Evolutionary conservation across 805 yeast species (phyloP).

Genomic region (Metschnikowia corniflorae): DNA sequence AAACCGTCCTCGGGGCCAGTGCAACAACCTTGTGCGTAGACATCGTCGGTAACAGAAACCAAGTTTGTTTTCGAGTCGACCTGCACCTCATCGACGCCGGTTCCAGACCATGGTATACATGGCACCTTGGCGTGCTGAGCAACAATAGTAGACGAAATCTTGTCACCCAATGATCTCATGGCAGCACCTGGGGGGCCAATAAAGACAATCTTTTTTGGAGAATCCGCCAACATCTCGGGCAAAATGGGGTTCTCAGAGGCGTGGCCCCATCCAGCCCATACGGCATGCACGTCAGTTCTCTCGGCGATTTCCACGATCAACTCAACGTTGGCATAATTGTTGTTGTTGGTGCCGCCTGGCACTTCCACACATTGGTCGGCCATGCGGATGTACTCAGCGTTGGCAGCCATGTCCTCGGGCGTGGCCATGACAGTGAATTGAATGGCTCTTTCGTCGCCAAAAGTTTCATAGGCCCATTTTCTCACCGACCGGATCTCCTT

Average conservation of each 20-base stretch:
- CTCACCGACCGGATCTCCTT: slow-evolving; percentile 96
- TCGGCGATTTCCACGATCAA: slow-evolving; percentile 96
- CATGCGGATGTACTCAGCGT: slow-evolving; percentile 97
- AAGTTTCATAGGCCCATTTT: slow-evolving; percentile 99
- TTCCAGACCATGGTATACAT: slow-evolving; percentile 99
- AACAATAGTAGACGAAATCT: slow-evolving; percentile 94
- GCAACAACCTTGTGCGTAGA: slow-evolving; percentile 88
- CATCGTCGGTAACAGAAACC: slow-evolving; percentile 83
- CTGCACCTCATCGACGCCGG: slow-evolving; percentile 83
- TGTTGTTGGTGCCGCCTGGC: slow-evolving; percentile 99
- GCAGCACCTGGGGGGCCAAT: slow-evolving; percentile 99
- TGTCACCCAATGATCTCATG: slow-evolving; percentile 99
- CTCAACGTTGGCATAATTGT: slow-evolving; percentile 97
- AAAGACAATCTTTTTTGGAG: slow-evolving; percentile 84
- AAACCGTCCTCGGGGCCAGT: slow-evolving; percentile 85
- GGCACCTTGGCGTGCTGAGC: slow-evolving; percentile 99
- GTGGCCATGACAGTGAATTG: slow-evolving; percentile 98
- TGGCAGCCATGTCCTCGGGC: slow-evolving; percentile 96
- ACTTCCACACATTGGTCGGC: slow-evolving; percentile 98
- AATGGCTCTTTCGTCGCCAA: slow-evolving; percentile 90
- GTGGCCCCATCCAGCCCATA: slow-evolving; percentile 99
- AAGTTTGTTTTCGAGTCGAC: slow-evolving; percentile 67
- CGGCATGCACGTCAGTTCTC: slow-evolving; percentile 94
- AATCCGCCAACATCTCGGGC: slow-evolving; percentile 92
- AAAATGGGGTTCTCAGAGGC: slow-evolving; percentile 97